Evolutionary conservation across 352 stramenopile genomes (phyloP).

Genomic region (Globisporangium spiculum): DNA sequence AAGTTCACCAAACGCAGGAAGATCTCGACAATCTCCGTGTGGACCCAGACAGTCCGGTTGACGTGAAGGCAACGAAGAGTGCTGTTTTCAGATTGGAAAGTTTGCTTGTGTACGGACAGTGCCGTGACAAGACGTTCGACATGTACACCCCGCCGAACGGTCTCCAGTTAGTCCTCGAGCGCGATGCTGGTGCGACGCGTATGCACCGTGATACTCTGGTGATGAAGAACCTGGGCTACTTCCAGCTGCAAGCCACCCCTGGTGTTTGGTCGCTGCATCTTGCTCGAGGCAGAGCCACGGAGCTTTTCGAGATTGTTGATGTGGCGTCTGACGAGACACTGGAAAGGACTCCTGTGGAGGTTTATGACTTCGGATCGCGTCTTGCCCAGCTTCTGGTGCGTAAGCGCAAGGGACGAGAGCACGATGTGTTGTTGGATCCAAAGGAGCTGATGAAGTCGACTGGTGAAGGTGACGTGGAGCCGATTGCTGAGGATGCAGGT

Average conservation of each 20-base stretch:
- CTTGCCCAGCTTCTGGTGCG: conserved; percentile 90
- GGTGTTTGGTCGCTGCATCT: conserved; percentile 94
- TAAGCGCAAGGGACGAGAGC: conserved; percentile 89
- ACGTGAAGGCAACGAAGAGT: conserved; percentile 59
- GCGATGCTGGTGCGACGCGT: conserved; percentile 46
- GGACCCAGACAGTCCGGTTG: conserved; percentile 47
- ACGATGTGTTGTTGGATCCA: conserved; percentile 50
- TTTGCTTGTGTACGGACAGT: conserved; percentile 90
- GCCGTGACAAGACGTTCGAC: conserved; percentile 79
- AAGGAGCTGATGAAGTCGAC: conserved; percentile 21
- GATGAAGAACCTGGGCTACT: conserved; percentile 99
- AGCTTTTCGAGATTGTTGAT: conserved; percentile 81
- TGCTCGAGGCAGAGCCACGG: conserved; percentile 65
- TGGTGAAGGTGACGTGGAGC: conserved; percentile 25
- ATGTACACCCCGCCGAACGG: conserved; percentile 84
- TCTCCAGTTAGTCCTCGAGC: conserved; percentile 89
- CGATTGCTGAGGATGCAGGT: conserved; percentile 46
- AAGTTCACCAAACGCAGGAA: conserved; percentile 59
- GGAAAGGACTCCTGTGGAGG: conserved; percentile 38
- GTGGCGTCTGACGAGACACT: conserved; percentile 34
- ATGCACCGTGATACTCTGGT: conserved; percentile 95
- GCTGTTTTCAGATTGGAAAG: conserved; percentile 87
- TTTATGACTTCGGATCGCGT: conserved; percentile 88
- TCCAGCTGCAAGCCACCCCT: conserved; percentile 96
- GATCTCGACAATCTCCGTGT: conserved; percentile 93